Evolutionary conservation across 352 stramenopile genomes (phyloP).

Genomic region (Phytophthora cryptogea): DNA sequence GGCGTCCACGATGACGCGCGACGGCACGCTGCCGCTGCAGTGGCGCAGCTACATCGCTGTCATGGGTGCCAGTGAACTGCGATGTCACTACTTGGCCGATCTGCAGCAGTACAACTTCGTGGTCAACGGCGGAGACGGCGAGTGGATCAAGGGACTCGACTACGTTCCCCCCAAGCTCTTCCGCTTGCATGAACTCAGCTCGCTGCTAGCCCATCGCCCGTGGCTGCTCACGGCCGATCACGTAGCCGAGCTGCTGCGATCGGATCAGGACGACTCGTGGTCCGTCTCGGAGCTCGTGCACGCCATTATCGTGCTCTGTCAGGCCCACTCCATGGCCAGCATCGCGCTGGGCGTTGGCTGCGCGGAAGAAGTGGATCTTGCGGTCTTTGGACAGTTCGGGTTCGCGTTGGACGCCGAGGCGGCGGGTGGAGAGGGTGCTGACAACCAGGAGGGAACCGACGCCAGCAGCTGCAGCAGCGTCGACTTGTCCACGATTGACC

Average conservation of each 20-base stretch:
- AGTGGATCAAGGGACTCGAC: constrained; percentile 87
- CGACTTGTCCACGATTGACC: constrained; percentile 74
- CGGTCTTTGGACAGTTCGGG: constrained; percentile 67
- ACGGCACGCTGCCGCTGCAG: constrained; percentile 78
- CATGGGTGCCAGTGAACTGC: constrained; percentile 78
- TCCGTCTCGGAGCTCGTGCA: constrained; percentile 88
- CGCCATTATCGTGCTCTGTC: constrained; percentile 84
- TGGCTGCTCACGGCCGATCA: constrained; percentile 82
- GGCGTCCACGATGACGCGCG: constrained; percentile 69
- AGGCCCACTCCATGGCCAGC: constrained; percentile 82
- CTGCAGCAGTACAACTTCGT: constrained; percentile 87
- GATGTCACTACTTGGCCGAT: constrained; percentile 82
- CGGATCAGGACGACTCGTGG: constrained; percentile 81
- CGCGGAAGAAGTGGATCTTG: constrained; percentile 77
- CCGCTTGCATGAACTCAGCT: constrained; percentile 80
- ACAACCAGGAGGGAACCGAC: constrained; percentile 34
- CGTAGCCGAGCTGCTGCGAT: constrained; percentile 71
- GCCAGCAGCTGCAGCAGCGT: constrained; percentile 64
- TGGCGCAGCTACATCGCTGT: constrained; percentile 88
- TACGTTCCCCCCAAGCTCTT: constrained; percentile 85
- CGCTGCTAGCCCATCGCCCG: constrained; percentile 82
- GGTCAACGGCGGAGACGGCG: constrained; percentile 73
- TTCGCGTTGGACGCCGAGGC: constrained; percentile 44
- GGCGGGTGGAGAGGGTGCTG: constrained; percentile 7
- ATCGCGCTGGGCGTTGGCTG: constrained; percentile 79